Evolutionary conservation across 2,329 filamentous ascomycete species (phyloP).

Genomic region (Fusarium denticulatum): DNA sequence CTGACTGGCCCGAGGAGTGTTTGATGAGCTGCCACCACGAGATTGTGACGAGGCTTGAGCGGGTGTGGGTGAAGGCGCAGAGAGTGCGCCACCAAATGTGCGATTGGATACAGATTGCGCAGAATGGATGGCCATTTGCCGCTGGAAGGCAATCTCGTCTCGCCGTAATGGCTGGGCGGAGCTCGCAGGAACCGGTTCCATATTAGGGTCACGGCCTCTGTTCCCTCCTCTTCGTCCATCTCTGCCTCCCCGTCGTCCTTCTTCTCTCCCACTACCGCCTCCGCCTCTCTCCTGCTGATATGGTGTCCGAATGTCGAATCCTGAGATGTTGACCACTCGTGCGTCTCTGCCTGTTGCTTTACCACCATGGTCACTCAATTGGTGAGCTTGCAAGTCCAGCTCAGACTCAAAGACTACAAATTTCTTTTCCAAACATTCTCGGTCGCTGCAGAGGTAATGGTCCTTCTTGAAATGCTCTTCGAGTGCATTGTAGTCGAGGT

Average conservation of each 20-base stretch:
- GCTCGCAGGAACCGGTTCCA: conserved; percentile 78
- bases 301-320: conserved; percentile 80
- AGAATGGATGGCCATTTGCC: conserved; percentile 90
- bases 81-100: conserved; percentile 86
- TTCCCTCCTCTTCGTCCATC: conserved; percentile 57
- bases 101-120: conserved; percentile 82
- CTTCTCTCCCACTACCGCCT: conserved; percentile 54
- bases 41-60: conserved; percentile 39
- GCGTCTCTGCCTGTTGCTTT: conserved; percentile 88
- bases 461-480: conserved; percentile 88
- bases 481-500: conserved; percentile 84
- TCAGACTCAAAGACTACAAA: conserved; percentile 97
- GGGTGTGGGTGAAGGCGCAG: conserved; percentile 49
- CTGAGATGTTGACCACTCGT: conserved; percentile 84
- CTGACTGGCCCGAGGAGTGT: conserved; percentile 37
- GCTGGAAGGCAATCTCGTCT: conserved; percentile 90
- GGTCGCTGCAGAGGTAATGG: conserved; percentile 85
- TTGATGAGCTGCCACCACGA: conserved; percentile 36
- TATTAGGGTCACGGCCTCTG: conserved; percentile 86
- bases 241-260: conserved; percentile 63
- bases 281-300: conserved; percentile 69
- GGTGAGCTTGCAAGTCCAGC: conserved; percentile 94
- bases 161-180: conserved; percentile 83
- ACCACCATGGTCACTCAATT: conserved; percentile 84
- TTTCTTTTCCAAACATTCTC: conserved; percentile 94